Evolutionary conservation across 2,329 filamentous ascomycete species (phyloP).

Genomic region (Annulohypoxylon truncatum): DNA sequence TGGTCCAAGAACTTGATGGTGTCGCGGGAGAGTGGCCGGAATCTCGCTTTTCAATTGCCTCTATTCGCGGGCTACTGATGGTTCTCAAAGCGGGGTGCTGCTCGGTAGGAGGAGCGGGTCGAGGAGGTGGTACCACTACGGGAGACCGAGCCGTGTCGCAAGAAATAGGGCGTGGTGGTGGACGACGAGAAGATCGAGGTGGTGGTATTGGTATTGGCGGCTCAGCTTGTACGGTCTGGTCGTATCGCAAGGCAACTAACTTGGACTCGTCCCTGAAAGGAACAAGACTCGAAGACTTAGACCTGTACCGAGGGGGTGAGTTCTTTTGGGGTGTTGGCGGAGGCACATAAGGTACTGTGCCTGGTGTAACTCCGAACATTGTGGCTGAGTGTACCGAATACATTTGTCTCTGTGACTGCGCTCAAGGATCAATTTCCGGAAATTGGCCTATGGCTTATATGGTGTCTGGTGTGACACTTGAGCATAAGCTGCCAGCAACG

Average conservation of each 20-base stretch:
- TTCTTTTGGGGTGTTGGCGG: constrained; percentile 40
- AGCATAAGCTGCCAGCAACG: constrained; percentile 22
- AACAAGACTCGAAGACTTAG: constrained; percentile 52
- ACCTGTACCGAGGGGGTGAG: constrained; percentile 57
- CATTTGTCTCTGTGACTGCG: constrained; percentile 3
- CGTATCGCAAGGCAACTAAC: constrained; percentile 69
- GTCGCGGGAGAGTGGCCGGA: constrained; percentile 64
- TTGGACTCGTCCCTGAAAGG: constrained; percentile 62
- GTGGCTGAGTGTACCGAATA: constrained; percentile 31
- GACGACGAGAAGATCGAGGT: constrained; percentile 54
- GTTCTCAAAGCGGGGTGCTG: constrained; percentile 65
- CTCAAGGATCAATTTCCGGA: constrained; percentile 7
- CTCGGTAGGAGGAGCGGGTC: constrained; percentile 59
- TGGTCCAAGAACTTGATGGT: constrained; percentile 52
- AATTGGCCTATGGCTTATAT: constrained; percentile 5
- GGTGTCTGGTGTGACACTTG: constrained; percentile 20
- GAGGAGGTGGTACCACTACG: constrained; percentile 52
- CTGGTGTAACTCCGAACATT: constrained; percentile 40
- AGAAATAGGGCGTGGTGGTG: constrained; percentile 46
- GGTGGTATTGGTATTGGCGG: constrained; percentile 66
- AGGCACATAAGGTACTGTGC: constrained; percentile 31
- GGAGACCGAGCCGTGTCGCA: constrained; percentile 46
- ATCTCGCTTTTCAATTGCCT: constrained; percentile 64
- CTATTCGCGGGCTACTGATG: constrained; percentile 47
- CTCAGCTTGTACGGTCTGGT: constrained; percentile 68